Evolutionary conservation across 2,329 filamentous ascomycete genomes (phyloP), one percentile per base, ranked within the genome.

Genomic region (Ophiostoma tasmaniense): DNA sequence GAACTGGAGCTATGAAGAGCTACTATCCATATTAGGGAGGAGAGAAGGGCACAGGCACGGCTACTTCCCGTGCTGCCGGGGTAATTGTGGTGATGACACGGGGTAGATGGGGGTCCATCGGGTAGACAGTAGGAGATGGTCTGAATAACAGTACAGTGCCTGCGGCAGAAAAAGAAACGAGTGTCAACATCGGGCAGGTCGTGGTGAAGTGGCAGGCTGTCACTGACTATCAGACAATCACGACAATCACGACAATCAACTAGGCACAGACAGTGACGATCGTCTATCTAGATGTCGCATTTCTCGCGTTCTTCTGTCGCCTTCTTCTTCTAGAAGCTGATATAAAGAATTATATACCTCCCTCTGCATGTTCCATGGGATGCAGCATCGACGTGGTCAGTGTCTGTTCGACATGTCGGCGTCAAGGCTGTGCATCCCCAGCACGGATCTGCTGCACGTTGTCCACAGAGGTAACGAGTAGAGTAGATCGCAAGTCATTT

Each of bases 261-360:
- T 10, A 33, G 22, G 25, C 55, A 33, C 55, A 33, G 55, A 61
- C 10, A n/a, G n/a, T 61, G 13, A 5, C 6, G 50, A 55, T 61
- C 55, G 25, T 61, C 55, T 30, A 33, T 61, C 55, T 61, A 20
- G 55, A 17, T 28, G 55, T 61, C 13, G 55, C 20, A 61, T 61
- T 30, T 11, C 22, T 13, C 55, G 11, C 7, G 25, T 20, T 61
- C 55, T 17, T 33, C 25, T 61, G n/a, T 61, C 55, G 55, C 55
- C 55, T 61, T 61, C 55, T 61, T 61, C 55, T 61, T 61, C 55
- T 61, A 61, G 55, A 61, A 61, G 55, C 55, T 61, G 25, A 55
- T 55, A 55, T 55, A 55, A 55, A 55, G 22, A 25, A 10, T 55
- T 22, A 55, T 25, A 55, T 55, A 55, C 50, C 10, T 22, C 50